Evolutionary conservation across 208 protist species (phyloP).

Genomic region (Crithidia thermophila): DNA sequence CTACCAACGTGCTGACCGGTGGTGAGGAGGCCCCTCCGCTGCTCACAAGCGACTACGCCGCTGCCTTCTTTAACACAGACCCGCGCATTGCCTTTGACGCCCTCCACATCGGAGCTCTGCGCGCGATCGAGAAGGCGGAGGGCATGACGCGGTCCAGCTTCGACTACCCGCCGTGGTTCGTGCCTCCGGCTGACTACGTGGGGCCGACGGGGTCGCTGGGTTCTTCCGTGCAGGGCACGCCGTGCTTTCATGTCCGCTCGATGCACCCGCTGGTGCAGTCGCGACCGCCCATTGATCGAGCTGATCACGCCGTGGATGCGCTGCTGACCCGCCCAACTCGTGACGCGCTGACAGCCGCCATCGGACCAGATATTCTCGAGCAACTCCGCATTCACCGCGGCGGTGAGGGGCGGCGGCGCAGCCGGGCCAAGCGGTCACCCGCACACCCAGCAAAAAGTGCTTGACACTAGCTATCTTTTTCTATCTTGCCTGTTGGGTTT

Average conservation of each 20-base stretch:
- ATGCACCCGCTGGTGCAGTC: constrained; percentile 26
- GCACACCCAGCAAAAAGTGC: too few relatives aligned
- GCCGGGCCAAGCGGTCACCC: too few relatives aligned
- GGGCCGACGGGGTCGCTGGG: background rate
- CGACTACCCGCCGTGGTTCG: constrained; percentile 20
- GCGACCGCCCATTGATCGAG: constrained; percentile 16
- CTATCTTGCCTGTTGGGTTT: too few relatives aligned
- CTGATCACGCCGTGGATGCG: constrained; percentile 13
- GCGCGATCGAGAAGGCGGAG: constrained; percentile 38
- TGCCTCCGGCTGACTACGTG: constrained; percentile 13
- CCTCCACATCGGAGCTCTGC: constrained; percentile 64
- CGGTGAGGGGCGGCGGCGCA: background rate
- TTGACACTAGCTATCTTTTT: background rate
- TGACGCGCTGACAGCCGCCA: constrained; percentile 7
- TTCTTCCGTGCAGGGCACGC: background rate
- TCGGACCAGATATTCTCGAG: constrained; percentile 25
- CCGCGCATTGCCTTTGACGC: constrained; percentile 68
- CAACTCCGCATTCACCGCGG: constrained; percentile 21
- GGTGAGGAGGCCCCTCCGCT: constrained; percentile 21
- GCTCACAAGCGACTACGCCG: constrained; percentile 39
- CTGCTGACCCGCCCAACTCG: constrained; percentile 8
- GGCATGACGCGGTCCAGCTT: constrained; percentile 1
- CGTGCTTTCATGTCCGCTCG: constrained; percentile 16
- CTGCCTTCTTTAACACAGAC: constrained; percentile 66
- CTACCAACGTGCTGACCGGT: constrained; percentile 5